These are phyloP conservation scores for Yamadazyma laniorum DNA, from an alignment of 805 yeast genomes.

Conservation along the genomic window DNA sequence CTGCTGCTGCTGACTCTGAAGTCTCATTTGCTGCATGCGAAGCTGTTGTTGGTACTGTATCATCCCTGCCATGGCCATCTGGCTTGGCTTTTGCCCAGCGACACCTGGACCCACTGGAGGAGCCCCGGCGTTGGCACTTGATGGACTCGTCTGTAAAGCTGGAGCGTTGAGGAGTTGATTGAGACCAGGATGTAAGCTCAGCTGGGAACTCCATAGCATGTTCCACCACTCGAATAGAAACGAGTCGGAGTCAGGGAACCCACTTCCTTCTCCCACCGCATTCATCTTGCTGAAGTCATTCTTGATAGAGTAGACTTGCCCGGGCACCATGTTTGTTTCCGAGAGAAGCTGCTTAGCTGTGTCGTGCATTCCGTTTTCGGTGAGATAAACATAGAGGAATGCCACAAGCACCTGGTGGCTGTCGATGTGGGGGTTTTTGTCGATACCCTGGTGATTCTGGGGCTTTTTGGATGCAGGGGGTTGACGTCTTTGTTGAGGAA, in stretches of 20 bases:
- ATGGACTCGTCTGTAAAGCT: conserved; percentile 3
- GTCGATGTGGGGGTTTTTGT: conserved; percentile 1
- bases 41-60: conserved; percentile 23
- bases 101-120: too few relatives aligned
- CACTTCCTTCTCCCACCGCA: conserved; percentile 22
- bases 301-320: conserved; percentile 11
- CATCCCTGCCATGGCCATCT: conserved; percentile 13
- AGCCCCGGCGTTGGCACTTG: conserved; percentile 6
- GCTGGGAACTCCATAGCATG: conserved; percentile 48
- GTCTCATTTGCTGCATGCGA: conserved; percentile 23
- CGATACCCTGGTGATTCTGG: neutral
- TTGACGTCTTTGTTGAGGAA: conserved; percentile 3
- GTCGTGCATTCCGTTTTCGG: conserved; percentile 46
- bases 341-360: conserved; percentile 47
- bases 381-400: conserved; percentile 50
- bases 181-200: conserved; percentile 37
- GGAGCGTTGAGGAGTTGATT: conserved; percentile 18
- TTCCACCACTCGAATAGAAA: conserved; percentile 60
- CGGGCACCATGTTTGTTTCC: conserved; percentile 13
- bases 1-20: conserved; percentile 23
- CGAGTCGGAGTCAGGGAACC: conserved; percentile 39
- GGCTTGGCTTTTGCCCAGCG: conserved; percentile 4
- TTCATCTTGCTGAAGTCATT: conserved; percentile 16
- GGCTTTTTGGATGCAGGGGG: neutral
- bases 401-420: conserved; percentile 48